Evolutionary conservation across 805 yeast genomes (phyloP), one percentile per base, ranked within the genome.

Genomic region (Sugiyamaella floridensis): DNA sequence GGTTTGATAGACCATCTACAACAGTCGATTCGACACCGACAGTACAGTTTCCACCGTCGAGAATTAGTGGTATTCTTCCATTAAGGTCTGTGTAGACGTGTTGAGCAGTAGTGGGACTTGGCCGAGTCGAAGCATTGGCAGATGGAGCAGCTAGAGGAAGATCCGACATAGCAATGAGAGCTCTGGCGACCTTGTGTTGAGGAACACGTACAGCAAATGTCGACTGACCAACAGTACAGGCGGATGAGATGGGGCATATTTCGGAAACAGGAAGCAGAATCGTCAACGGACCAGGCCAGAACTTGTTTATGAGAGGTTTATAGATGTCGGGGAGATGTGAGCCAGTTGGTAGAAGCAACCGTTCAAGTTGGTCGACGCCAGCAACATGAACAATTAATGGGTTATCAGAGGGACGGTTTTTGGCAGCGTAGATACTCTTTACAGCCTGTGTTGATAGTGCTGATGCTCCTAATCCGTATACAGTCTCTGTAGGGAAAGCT

Each of bases 281-380:
- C 0, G 97, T 89, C 52, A 93, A 71, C 0, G 99, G 98, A 0
- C 99, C 99, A 0, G 99, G 99, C 98, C 98, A 93, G 61, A 86
- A 85, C 56, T 75, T 76, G 2, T 76, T 74, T 10, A 90, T 73
- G 43, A 93, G 72, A 0, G 80, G 77, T 32, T 72, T 68, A 65
- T 93, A 93, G 0, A 83, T 75, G 0, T 71, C 70, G 0, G 98
- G 98, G 5, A 92, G 78, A 11, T 66, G 60, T 14, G 56, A 52
- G 1, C 48, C 51, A 2, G 58, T 58, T 2, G 76, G 74, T n/a
- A 80, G 72, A 43, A 90, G 71, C 58, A 76, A 76, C 37, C 85
- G 69, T 51, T 80, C 73, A 43, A 93, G 73, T 69, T 89, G 97
- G 26, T 78, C 79, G 1, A 79, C 62, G 0, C 96, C 85, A 0